Evolutionary conservation across 208 protist species (phyloP), one percentile per base, ranked within the genome.

Genomic region (Trypanosoma grayi): DNA sequence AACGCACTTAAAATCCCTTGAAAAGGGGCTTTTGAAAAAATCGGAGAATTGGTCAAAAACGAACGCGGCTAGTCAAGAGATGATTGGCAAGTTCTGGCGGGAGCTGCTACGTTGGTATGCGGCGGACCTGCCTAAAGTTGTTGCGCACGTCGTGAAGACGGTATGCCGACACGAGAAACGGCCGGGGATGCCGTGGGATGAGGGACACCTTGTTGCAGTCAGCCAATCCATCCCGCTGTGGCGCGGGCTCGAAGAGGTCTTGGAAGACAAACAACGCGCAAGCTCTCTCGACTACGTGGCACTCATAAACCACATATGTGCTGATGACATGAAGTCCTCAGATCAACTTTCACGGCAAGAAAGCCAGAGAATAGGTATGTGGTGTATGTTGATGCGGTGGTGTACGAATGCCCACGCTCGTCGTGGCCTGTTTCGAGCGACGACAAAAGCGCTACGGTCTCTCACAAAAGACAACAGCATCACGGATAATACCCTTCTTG

Each of bases 311-410:
- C 16, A 53, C 41, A 54, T 72, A 9, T 60, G 63, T 36, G 31
- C 37, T 6, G 33, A 16, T 45, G 51, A 33, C n/a, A 36, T 13
- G 2, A n/a, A 34, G 18, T 13, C 5, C 5, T 25, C 24, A 18
- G 2, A 58, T 27, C 16, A 20, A 37, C 47, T 20, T 18, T 27
- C 22, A 47, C 24, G 51, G 44, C 1, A 52, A 18, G 25, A 51
- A 40, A n/a, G 25, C 16, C 28, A 34, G 30, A 48, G 39, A 22
- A 16, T 20, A 54, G 28, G 24, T 10, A 1, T 50, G 25, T 72
- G 57, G 56, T 61, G 58, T 46, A 46, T 87, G 30, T 52, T 81
- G 24, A 66, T 78, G 60, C 76, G 77, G 11, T 87, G 81, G 81
- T 78, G 66, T 20, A 83, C 76, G 2, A 56, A 58, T 44, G 40